Percentiles rank a stretch among this genome's conserved stretches.
Conservation (phyloP, 2,329 filamentous ascomycete genomes). For the Ploettnerulaceae sp. region DNA sequence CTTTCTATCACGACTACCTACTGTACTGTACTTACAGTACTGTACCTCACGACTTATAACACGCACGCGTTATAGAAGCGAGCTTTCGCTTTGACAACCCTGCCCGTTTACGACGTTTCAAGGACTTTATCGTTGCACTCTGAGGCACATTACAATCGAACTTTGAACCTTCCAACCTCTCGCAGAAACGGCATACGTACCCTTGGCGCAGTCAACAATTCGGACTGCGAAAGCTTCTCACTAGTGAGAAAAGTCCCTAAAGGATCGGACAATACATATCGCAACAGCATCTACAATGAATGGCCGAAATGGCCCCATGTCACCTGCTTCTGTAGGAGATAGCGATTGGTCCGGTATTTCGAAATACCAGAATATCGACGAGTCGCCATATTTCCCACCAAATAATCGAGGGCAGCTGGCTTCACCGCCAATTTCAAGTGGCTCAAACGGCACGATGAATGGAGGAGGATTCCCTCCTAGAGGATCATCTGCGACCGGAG, state of each 20-base stretch:
- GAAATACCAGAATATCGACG: slow-evolving; percentile 55
- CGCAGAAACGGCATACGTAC: slow-evolving; percentile 16
- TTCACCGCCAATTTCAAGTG: slow-evolving; percentile 66
- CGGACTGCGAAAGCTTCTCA: slow-evolving; percentile 15
- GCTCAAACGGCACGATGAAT: slow-evolving; percentile 57
- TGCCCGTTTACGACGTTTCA: slow-evolving; percentile 26
- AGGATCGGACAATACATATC: slow-evolving; percentile 18
- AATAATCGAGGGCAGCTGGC: slow-evolving; percentile 55
- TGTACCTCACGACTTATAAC: too few relatives aligned
- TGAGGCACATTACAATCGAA: slow-evolving; percentile 15
- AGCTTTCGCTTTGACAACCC: slow-evolving; percentile 28
- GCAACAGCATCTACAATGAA: slow-evolving; percentile 50
- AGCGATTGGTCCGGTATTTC: slow-evolving; percentile 75
- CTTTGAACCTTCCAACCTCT: background rate
- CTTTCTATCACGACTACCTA: too few relatives aligned
- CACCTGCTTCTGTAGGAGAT: slow-evolving; percentile 74
- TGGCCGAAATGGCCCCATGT: slow-evolving; percentile 69
- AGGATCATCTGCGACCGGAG: slow-evolving; percentile 35
- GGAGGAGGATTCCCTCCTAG: slow-evolving; percentile 51
- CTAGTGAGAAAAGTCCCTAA: background rate
- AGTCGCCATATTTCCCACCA: slow-evolving; percentile 43
- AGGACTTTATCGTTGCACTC: slow-evolving; percentile 14
- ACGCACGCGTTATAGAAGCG: slow-evolving; percentile 12
- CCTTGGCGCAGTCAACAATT: slow-evolving; percentile 15
- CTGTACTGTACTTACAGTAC: too few relatives aligned